Evolutionary conservation across 2,329 filamentous ascomycete genomes (phyloP).

Genomic region (Aspergillus candidus): DNA sequence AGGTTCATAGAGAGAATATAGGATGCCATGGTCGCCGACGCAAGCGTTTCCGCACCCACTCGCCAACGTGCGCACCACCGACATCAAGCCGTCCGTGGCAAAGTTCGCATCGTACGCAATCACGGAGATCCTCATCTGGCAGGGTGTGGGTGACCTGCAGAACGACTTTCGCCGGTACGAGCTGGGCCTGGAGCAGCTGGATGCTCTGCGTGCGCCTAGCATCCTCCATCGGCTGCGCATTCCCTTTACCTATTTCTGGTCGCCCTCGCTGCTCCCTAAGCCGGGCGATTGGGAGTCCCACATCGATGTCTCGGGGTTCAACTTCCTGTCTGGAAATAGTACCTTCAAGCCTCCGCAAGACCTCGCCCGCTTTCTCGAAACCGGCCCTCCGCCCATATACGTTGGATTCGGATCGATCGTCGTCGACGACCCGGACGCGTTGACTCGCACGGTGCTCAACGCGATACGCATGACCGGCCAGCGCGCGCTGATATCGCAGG

Average conservation of each 20-base stretch:
- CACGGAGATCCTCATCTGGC: constrained; percentile 85
- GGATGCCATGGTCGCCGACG: constrained; percentile 83
- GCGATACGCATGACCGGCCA: constrained; percentile 60
- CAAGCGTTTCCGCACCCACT: constrained; percentile 77
- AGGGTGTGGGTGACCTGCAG: constrained; percentile 80
- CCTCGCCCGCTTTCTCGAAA: constrained; percentile 58
- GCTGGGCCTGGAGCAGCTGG: constrained; percentile 70
- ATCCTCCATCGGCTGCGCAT: constrained; percentile 67
- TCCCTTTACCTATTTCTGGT: constrained; percentile 88
- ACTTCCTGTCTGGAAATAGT: constrained; percentile 63
- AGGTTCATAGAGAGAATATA: constrained; percentile 14
- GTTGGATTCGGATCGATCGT: constrained; percentile 78
- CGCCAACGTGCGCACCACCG: constrained; percentile 69
- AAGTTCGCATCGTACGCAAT: constrained; percentile 76
- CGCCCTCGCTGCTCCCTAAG: constrained; percentile 66
- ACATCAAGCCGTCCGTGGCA: constrained; percentile 63
- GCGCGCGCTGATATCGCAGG: constrained; percentile 75
- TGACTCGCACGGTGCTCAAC: constrained; percentile 66
- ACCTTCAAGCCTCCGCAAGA: constrained; percentile 59
- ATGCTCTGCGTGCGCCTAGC: constrained; percentile 72
- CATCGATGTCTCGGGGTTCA: constrained; percentile 68
- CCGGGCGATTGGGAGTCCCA: constrained; percentile 68
- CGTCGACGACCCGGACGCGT: constrained; percentile 64
- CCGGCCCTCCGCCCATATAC: constrained; percentile 66
- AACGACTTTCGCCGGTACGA: constrained; percentile 37